Evolutionary conservation across 2,329 filamentous ascomycete genomes (phyloP).

Genomic region (Knoxdaviesia capensis): DNA sequence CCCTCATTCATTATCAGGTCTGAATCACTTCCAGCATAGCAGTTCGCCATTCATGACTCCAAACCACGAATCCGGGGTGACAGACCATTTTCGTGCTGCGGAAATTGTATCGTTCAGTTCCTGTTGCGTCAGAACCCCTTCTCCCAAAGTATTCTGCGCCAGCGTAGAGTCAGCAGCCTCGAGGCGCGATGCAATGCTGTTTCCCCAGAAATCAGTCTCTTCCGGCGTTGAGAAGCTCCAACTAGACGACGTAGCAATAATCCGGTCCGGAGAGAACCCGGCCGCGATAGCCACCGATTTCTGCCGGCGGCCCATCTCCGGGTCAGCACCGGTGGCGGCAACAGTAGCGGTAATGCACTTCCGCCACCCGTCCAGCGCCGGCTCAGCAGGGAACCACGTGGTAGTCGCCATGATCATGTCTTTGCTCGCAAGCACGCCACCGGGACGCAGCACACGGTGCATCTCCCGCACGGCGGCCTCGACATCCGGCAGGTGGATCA

Average conservation of each 20-base stretch:
- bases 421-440: constrained; percentile 29
- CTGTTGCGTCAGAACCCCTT: background rate
- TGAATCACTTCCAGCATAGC: constrained; percentile 1
- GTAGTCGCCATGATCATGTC: constrained; percentile 37
- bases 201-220: constrained; percentile 1
- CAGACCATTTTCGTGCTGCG: constrained; percentile 1
- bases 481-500: constrained; percentile 18
- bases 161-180: background rate
- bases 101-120: background rate
- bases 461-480: constrained; percentile 18
- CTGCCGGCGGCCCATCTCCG: constrained; percentile 1
- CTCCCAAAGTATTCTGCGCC: background rate
- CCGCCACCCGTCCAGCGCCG: background rate
- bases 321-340: background rate
- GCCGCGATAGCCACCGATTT: constrained; percentile 1
- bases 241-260: background rate
- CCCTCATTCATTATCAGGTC: too few species aligned
- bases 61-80: constrained; percentile 2
- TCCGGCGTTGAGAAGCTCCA: constrained; percentile 1
- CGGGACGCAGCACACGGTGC: constrained; percentile 19
- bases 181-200: constrained; percentile 2
- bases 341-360: background rate
- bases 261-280: background rate
- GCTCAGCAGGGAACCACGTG: constrained; percentile 7
- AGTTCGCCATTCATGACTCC: constrained; percentile 3